phyloP scores from a whole-genome alignment of 331 rosid genomes.

The Malus hybrid region DNA sequence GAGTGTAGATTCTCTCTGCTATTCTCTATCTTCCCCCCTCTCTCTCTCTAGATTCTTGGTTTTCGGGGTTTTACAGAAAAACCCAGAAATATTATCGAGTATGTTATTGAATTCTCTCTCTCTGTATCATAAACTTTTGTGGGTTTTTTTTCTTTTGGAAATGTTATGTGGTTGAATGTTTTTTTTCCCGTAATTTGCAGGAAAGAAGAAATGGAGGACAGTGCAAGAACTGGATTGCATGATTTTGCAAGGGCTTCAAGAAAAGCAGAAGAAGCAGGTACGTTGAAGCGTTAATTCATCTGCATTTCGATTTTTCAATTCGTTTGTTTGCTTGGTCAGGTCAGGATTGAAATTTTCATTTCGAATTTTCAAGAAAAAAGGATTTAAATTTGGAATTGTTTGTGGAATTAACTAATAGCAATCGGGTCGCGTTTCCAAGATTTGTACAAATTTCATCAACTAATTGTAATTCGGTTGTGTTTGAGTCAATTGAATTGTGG shows the following conservation, averaged over 20 bases:
- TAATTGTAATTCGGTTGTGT: neutral
- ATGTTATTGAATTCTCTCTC: neutral
- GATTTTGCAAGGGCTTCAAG: constrained; percentile 76
- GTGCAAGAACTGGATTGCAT: constrained; percentile 40
- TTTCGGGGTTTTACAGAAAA: neutral
- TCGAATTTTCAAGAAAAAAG: neutral
- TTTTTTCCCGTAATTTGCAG: constrained; percentile 2
- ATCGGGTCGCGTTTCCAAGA: neutral
- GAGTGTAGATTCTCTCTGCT: neutral
- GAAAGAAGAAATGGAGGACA: constrained; percentile 34
- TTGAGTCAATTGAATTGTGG: neutral
- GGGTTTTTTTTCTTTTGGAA: neutral
- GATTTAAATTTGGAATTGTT: neutral
- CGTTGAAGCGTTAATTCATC: constrained; percentile 1
- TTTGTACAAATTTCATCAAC: neutral
- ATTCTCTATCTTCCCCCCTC: neutral
- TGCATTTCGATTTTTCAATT: neutral
- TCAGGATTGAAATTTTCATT: neutral
- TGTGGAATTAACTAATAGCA: neutral
- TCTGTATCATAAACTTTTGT: neutral
- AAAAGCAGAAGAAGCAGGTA: constrained; percentile 95
- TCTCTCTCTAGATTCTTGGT: neutral
- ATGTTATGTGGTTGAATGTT: constrained; percentile 1
- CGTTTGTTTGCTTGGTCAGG: neutral
- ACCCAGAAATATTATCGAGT: neutral